Evolutionary conservation across 306 rosid species (phyloP), one percentile per base, ranked within the genome.

Genomic region (Ammopiptanthus mongolicus): DNA sequence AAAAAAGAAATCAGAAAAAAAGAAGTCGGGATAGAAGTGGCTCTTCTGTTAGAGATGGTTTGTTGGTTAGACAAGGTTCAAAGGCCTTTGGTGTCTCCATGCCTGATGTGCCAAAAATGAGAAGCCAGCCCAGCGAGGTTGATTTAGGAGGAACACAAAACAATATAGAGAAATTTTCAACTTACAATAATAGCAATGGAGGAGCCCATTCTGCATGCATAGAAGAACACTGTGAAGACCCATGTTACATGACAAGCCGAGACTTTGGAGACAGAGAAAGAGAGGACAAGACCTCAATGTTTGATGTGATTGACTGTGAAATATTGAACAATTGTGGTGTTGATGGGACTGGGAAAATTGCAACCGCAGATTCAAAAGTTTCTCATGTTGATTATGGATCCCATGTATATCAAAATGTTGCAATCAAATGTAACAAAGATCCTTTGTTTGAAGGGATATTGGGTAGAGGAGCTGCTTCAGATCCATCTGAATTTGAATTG

Each of bases 271-370:
- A 19, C 29, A 71, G 47, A 60, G 76, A 25, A 77, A 81, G 73
- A 77, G 83, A 78, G 11, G 72, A 83, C 37, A 65, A 75, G 75
- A 48, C 52, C 22, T 28, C 48, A 56, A 10, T 29, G 44, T 3
- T 82, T 58, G 83, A 88, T 74, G 81, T 73, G 64, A 73, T 81
- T 46, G 61, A 42, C 59, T 68, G 53, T 23, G 93, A 86, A 84
- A 72, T 50, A 53, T 62, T 25, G 53, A 76, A 73, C 17, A 80
- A 63, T 31, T 25, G 74, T 68, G 50, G 66, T 37, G 67, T 18
- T 0, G 23, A 18, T 25, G 78, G 79, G 51, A 70, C 44, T 55
- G 34, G 28, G 5, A 82, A 36, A 42, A 62, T 28, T 63, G 19
- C 62, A 58, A 62, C 56, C 2, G 15, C 52, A n/a, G 72, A 65